These are phyloP conservation scores for Boletus mariae DNA, from an alignment of 1,284 basidiomycete genomes.

Conservation along the genomic window DNA sequence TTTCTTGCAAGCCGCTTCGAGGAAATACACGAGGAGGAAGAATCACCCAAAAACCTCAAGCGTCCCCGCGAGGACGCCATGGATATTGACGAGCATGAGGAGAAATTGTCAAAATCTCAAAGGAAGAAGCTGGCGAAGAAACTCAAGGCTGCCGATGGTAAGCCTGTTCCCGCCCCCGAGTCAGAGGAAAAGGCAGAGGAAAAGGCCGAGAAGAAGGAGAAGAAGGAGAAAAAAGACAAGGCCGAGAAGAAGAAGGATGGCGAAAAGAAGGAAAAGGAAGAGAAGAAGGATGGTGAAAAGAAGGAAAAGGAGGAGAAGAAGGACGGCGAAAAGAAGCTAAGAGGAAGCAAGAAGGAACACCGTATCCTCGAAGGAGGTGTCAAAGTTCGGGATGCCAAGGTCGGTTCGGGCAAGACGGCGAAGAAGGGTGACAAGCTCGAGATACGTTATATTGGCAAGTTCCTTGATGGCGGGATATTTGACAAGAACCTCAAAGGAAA, in stretches of 20 bases:
- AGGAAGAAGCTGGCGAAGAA: conserved; percentile 75
- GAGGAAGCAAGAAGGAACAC: conserved; percentile 29
- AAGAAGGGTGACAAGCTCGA: conserved; percentile 82
- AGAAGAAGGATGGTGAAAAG: conserved; percentile 4
- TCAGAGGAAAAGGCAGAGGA: conserved; percentile 39
- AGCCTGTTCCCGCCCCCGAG: conserved; percentile 44
- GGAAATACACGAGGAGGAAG: conserved; percentile 41
- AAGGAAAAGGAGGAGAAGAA: no score
- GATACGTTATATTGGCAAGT: conserved; percentile 91
- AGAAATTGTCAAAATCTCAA: conserved; percentile 49
- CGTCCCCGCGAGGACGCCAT: conserved; percentile 56
- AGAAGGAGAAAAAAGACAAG: conserved; percentile 37
- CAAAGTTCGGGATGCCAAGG: conserved; percentile 73
- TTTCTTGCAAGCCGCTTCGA: conserved; percentile 57
- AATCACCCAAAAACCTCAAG: conserved; percentile 42
- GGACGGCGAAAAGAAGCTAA: no score
- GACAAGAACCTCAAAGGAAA: conserved; percentile 88
- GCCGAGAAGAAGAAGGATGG: conserved; percentile 36
- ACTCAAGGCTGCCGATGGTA: conserved; percentile 61
- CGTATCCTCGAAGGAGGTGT: conserved; percentile 69
- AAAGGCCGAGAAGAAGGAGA: conserved; percentile 36
- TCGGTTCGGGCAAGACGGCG: conserved; percentile 78
- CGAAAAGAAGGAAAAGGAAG: conserved; percentile 41
- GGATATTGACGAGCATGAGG: conserved; percentile 41
- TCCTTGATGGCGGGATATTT: conserved; percentile 82